These are phyloP conservation scores for Phialemonium atrogriseum DNA, from an alignment of 2,329 filamentous ascomycete species.

Conservation along the genomic window DNA sequence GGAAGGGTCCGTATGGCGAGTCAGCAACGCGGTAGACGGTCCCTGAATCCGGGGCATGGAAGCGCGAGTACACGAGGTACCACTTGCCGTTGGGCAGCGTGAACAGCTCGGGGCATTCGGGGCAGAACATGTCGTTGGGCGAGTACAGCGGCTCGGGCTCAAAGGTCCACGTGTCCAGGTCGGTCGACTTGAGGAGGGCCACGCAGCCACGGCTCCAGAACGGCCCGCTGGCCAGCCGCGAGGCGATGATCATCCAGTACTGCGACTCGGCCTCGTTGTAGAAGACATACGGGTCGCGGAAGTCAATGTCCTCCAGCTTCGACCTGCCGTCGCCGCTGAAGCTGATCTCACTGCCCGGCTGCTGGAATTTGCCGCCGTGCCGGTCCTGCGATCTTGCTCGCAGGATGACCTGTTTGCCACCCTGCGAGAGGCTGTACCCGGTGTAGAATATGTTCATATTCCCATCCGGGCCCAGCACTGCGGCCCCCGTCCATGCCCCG, in stretches of 20 bases:
- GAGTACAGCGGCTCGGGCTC: constrained; percentile 22
- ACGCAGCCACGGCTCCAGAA: constrained; percentile 27
- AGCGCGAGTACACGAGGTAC: constrained; percentile 25
- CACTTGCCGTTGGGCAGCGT: constrained; percentile 23
- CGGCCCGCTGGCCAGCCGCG: constrained; percentile 21
- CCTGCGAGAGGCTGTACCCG: constrained; percentile 21
- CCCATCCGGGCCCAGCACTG: constrained; percentile 20
- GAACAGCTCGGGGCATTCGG: constrained; percentile 28
- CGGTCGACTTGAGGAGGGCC: constrained; percentile 24
- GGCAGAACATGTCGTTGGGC: constrained; percentile 25
- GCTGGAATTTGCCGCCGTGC: constrained; percentile 19
- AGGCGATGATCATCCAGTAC: constrained; percentile 29
- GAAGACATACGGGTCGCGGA: constrained; percentile 26
- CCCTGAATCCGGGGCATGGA: constrained; percentile 24
- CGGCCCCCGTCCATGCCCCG: constrained; percentile 25
- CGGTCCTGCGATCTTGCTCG: constrained; percentile 16
- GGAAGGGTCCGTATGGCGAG: constrained; percentile 24
- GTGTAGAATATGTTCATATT: constrained; percentile 28
- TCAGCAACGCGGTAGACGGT: constrained; percentile 27
- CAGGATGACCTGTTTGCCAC: constrained; percentile 24
- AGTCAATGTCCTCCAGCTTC: constrained; percentile 24
- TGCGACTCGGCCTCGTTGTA: constrained; percentile 18
- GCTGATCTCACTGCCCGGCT: constrained; percentile 12
- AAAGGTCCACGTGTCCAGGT: constrained; percentile 22
- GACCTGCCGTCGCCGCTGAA: constrained; percentile 13